Percentiles rank a stretch among this genome's conserved stretches.
Evolutionary conservation across 2,329 filamentous ascomycete species (phyloP).

Genomic region (Penicillium sp.): DNA sequence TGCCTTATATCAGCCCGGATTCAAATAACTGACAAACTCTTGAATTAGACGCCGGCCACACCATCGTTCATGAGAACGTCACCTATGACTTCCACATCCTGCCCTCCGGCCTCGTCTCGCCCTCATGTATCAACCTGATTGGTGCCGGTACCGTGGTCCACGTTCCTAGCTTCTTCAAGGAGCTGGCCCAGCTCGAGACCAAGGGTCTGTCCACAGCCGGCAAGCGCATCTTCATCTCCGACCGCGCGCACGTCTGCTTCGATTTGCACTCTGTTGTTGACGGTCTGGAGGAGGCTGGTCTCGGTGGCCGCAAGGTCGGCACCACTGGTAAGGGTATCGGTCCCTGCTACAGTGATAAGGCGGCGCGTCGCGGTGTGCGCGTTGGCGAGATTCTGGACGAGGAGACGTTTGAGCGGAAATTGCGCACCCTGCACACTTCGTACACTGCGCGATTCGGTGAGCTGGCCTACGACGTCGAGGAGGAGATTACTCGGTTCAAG

Average conservation of each 20-base stretch:
- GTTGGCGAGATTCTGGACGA: conserved; percentile 56
- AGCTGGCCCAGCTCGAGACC: conserved; percentile 39
- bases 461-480: conserved; percentile 55
- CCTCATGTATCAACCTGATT: conserved; percentile 45
- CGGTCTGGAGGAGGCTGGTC: conserved; percentile 43
- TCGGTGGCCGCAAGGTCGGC: conserved; percentile 45
- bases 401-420: conserved; percentile 51
- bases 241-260: conserved; percentile 45
- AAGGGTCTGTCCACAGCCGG: conserved; percentile 42
- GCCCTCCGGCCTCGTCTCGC: conserved; percentile 43
- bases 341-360: conserved; percentile 60
- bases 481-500: conserved; percentile 55
- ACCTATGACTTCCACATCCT: conserved; percentile 49
- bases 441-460: conserved; percentile 57
- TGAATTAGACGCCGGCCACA: conserved; percentile 42
- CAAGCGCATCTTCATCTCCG: conserved; percentile 44
- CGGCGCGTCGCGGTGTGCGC: conserved; percentile 54
- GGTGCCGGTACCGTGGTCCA: conserved; percentile 46
- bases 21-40: conserved; percentile 8
- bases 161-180: conserved; percentile 47
- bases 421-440: conserved; percentile 48
- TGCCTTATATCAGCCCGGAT: not conserved
- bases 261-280: conserved; percentile 45
- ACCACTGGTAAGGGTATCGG: conserved; percentile 50
- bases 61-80: conserved; percentile 44